A percentile compares a stretch with the other conserved stretches of the same genome.
These are phyloP conservation scores for Talaromyces wortmannii DNA, from an alignment of 495 filamentous ascomycete species.

Conservation along the genomic window DNA sequence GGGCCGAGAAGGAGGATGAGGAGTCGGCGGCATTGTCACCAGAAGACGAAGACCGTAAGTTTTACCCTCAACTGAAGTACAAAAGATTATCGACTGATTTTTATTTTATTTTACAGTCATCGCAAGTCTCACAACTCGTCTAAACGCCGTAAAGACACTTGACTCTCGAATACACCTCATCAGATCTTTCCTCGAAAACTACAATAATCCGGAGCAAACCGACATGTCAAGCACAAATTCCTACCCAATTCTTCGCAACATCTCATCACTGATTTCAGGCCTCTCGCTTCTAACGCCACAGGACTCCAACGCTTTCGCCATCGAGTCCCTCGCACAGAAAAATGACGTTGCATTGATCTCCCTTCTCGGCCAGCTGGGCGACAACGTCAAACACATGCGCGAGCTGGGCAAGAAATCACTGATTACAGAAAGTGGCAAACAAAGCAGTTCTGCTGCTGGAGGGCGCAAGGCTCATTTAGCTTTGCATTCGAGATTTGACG, in stretches of 20 bases:
- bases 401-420: constrained; percentile 68
- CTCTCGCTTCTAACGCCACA: constrained; percentile 45
- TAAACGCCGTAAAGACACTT: constrained; percentile 89
- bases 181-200: constrained; percentile 67
- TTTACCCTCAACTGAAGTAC: background rate
- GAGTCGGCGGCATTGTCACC: constrained; percentile 52
- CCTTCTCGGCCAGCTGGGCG: constrained; percentile 61
- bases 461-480: constrained; percentile 18
- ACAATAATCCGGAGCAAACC: constrained; percentile 15
- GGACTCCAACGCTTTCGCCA: constrained; percentile 51
- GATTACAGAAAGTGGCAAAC: constrained; percentile 48
- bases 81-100: constrained; percentile 8
- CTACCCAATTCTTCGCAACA: constrained; percentile 50
- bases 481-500: constrained; percentile 17
- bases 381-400: constrained; percentile 57
- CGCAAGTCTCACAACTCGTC: constrained; percentile 69
- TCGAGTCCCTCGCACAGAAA: constrained; percentile 58
- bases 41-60: constrained; percentile 71
- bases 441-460: constrained; percentile 3
- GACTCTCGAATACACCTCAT: constrained; percentile 78
- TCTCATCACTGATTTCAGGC: constrained; percentile 46
- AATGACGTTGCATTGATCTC: constrained; percentile 73
- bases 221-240: constrained; percentile 24
- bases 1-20: constrained; percentile 20
- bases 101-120: constrained; percentile 39